These are phyloP conservation scores for Ceratocystiopsis sp. DNA, from an alignment of 2,329 filamentous ascomycete genomes.

Conservation along the genomic window DNA sequence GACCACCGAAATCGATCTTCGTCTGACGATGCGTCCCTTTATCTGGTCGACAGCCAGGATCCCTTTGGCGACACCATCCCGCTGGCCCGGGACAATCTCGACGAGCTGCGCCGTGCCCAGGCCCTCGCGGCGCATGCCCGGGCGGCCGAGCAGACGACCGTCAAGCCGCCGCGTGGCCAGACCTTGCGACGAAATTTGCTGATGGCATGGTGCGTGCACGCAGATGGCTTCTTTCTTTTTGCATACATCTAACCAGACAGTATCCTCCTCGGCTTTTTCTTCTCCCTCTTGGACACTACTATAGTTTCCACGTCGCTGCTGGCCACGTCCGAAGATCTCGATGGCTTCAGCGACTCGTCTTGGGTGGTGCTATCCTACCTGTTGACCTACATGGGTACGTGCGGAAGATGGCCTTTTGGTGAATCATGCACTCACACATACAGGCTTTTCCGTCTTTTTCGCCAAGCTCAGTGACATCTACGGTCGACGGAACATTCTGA, in stretches of 20 bases:
- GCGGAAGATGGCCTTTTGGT: too few relatives aligned
- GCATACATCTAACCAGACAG: conserved; percentile 1
- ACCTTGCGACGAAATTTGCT: conserved; percentile 3
- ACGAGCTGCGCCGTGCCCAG: conserved; percentile 5
- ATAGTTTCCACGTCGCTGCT: conserved; percentile 12
- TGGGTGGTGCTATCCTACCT: conserved; percentile 12
- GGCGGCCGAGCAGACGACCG: neutral
- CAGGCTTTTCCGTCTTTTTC: conserved; percentile 12
- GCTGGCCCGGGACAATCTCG: conserved; percentile 2
- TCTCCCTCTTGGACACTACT: conserved; percentile 12
- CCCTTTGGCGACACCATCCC: conserved; percentile 3
- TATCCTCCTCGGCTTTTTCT: conserved; percentile 11
- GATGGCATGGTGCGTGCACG: conserved; percentile 6
- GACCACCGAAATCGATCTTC: neutral
- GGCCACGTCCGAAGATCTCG: conserved; percentile 9
- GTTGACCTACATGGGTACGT: conserved; percentile 12
- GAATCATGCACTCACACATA: neutral
- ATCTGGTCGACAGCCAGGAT: too few relatives aligned
- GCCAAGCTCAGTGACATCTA: conserved; percentile 23
- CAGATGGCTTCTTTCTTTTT: too few relatives aligned
- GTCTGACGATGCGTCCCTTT: neutral
- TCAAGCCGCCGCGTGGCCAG: neutral
- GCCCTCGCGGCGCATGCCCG: conserved; percentile 2
- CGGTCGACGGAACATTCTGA: conserved; percentile 20
- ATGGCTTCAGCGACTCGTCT: conserved; percentile 9